Evolutionary conservation across 139 green algal genomes (phyloP).

Genomic region (Diplosphaera chodatii): DNA sequence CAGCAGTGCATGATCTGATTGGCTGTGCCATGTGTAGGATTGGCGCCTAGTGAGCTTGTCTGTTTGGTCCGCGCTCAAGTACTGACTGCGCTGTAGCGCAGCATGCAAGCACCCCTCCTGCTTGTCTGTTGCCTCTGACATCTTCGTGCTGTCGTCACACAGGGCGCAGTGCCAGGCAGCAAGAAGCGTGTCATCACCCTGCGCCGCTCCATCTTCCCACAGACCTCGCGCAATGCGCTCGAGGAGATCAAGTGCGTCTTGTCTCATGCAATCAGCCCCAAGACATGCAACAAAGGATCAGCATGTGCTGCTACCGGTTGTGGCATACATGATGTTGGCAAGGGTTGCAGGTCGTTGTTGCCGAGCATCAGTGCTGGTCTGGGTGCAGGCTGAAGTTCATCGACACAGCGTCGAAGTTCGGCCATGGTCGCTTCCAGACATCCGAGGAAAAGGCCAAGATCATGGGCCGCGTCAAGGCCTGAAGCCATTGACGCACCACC

Average conservation of each 20-base stretch:
- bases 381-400: slow-evolving; percentile 82
- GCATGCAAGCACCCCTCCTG: too few relatives aligned
- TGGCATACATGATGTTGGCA: too few relatives aligned
- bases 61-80: too few relatives aligned
- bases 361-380: neutral
- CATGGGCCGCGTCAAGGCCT: slow-evolving; percentile 63
- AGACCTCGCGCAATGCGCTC: slow-evolving; percentile 83
- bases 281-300: too few relatives aligned
- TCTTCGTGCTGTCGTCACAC: neutral
- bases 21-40: too few relatives aligned
- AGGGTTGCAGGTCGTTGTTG: too few relatives aligned
- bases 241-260: slow-evolving; percentile 89
- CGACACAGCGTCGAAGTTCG: slow-evolving; percentile 97
- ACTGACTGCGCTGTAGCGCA: too few relatives aligned
- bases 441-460: slow-evolving; percentile 83
- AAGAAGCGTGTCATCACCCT: slow-evolving; percentile 97
- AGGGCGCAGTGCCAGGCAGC: slow-evolving; percentile 76
- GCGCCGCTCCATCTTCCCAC: slow-evolving; percentile 82
- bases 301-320: too few relatives aligned
- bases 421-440: slow-evolving; percentile 99
- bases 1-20: too few relatives aligned
- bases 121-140: neutral
- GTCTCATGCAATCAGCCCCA: too few relatives aligned
- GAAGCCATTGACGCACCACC: too few relatives aligned
- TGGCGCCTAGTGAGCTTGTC: too few relatives aligned